Evolutionary conservation across 768 basidiomycete species (phyloP), one percentile per base, ranked within the genome.

Genomic region (Sporobolomyces roseus): DNA sequence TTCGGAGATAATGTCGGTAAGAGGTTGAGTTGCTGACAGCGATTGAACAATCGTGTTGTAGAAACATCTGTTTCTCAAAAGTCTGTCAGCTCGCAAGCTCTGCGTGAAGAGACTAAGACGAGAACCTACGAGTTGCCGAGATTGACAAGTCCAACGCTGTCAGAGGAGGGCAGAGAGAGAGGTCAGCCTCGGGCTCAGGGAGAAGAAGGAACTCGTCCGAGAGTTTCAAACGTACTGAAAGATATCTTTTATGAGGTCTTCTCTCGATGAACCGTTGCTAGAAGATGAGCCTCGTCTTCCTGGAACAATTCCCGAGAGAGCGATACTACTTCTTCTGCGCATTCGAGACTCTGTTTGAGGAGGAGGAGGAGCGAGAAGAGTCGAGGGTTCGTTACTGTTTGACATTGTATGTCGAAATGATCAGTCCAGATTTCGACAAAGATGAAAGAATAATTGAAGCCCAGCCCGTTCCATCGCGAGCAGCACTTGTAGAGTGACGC

Each of bases 21-120:
- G 64, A 30, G 78, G 74, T 27, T 68, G 61, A 7, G 74, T 74
- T 23, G 77, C 75, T 53, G 77, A 76, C 32, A 86, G 86, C 73
- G 79, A 88, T 89, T 97, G 93, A 33, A 97, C 81, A 35, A 92
- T 90, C 36, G 91, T 92, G 79, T 94, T 97, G 88, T 93, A 90
- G 79, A 93, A 97, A 79, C 93, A 97, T 0, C 92, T 94, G 71
- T 23, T 25, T 33, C 35, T 0, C 46, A 19, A 38, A 8, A 17
- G 8, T 29, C 54, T n/a, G 36, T 56, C 17, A 58, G 49, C 48
- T 49, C 36, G 27, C 49, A 32, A 14, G 23, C 8, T 43, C 27
- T 14, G 35, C 14, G 21, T n/a, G 17, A 17, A 41, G 3, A n/a
- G 38, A 48, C n/a, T 1, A 3, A 4, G 25, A 16, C 7, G 35